Base-by-base conservation (phyloP, 805 yeast species). In the Wickerhamiella dianesei region DNA sequence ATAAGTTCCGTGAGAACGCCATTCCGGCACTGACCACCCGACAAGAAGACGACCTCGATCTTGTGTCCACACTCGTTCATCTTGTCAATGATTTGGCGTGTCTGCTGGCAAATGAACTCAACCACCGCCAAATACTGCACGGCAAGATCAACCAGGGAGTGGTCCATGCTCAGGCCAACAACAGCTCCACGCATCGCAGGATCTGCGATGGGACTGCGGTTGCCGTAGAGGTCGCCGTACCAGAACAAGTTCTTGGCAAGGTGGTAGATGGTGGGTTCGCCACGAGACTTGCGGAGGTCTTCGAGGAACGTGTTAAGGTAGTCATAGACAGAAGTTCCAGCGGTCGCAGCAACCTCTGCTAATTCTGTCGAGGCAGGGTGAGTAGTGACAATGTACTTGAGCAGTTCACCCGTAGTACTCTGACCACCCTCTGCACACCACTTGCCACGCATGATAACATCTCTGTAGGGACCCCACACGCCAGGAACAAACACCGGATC, bases 391-490 rank as follows among this genome's bases (percentile, higher is more conserved):
- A 89, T 89, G 63, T 85, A 94, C 2, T 92, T 89, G 53, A 92
- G 72, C 37, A 92, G 73, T 25, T 94, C 96, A 56, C 98, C 98
- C 2, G 98, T 92, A 61, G 95, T 83, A 14, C 94, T 81, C 64
- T 92, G 98, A n/a, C 98, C 98, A 60, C 98, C 98, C 66, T 92
- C 98, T 13, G 97, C 95, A 53, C 88, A 72, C 97, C 97, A 92
- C 59, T 71, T 80, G 4, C 79, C 86, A 22, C 82, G 81, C n/a
- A 94, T 82, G 70, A 89, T 73, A 3, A 85, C 95, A 64, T 88
- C 95, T 58, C 87, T 74, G 66, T 92, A 92, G 2, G 98, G 98
- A 13, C 98, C 98, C 98, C 98, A 92, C 32, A 92, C 96, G 50
- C 98, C 98, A 40, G 85, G 77, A 8, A 89, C 97, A 62, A 89